phyloP scores from a whole-genome alignment of 371 early-diverging fungal genomes.

The Apophysomyces ossiformis region DNA sequence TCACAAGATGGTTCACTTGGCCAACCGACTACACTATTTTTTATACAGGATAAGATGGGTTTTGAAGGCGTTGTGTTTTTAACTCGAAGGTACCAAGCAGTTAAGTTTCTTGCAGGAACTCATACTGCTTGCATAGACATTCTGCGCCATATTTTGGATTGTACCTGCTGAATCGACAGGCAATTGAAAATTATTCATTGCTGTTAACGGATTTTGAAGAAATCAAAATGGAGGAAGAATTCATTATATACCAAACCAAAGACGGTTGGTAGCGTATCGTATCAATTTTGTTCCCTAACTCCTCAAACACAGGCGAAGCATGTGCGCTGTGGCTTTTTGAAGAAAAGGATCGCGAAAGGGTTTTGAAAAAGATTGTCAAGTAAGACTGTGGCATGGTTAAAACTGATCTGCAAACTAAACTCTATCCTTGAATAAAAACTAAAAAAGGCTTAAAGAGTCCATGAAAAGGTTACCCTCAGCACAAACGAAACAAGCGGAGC shows the following conservation, averaged over 20 bases:
- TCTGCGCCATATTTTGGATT: slow-evolving; percentile 60
- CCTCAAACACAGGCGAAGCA: slow-evolving; percentile 40
- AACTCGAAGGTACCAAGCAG: slow-evolving; percentile 47
- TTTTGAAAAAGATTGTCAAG: slow-evolving; percentile 62
- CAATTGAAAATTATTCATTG: slow-evolving; percentile 65
- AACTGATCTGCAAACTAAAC: background rate
- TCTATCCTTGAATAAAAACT: background rate
- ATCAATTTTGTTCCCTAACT: background rate
- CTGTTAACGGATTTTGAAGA: slow-evolving; percentile 65
- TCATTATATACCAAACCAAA: slow-evolving; percentile 68
- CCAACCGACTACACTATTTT: background rate
- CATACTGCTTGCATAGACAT: slow-evolving; percentile 25
- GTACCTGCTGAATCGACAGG: slow-evolving; percentile 73
- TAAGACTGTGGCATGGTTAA: slow-evolving; percentile 25
- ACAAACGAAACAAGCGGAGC: slow-evolving; percentile 13
- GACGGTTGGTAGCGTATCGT: slow-evolving; percentile 52
- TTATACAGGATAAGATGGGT: slow-evolving; percentile 66
- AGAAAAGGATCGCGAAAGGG: slow-evolving; percentile 65
- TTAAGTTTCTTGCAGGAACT: background rate
- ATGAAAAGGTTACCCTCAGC: slow-evolving; percentile 30
- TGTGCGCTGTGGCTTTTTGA: slow-evolving; percentile 80
- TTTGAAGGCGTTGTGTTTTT: slow-evolving; percentile 74
- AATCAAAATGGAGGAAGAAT: slow-evolving; percentile 66
- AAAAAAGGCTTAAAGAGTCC: slow-evolving; percentile 30
- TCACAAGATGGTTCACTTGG: background rate